Percentiles rank a stretch among this genome's conserved stretches.
Evolutionary conservation across 1,284 basidiomycete species (phyloP).

Genomic region (Rhodotorula sp.): DNA sequence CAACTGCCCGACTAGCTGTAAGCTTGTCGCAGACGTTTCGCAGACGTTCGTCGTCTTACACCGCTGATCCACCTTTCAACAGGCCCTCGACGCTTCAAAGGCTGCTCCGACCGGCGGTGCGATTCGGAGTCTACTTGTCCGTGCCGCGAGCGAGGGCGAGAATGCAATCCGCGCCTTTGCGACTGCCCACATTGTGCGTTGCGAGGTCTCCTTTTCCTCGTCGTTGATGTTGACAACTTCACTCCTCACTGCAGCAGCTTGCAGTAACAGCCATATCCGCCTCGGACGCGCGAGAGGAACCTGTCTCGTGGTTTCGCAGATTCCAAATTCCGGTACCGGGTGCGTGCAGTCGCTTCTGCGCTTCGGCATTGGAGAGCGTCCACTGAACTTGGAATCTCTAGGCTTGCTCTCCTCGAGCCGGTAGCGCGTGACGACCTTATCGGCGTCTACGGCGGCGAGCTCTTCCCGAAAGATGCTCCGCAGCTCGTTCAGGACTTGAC

Average conservation of each 20-base stretch:
- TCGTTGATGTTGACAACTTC: neutral
- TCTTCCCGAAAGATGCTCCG: neutral
- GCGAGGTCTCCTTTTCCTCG: too few relatives aligned
- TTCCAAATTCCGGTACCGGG: neutral
- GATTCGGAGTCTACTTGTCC: neutral
- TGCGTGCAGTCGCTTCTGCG: too few relatives aligned
- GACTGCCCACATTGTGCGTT: neutral
- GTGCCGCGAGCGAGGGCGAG: neutral
- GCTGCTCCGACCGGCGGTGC: slow-evolving; percentile 1
- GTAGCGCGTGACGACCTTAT: slow-evolving; percentile 1
- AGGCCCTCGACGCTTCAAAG: slow-evolving; percentile 10
- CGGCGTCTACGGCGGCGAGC: slow-evolving; percentile 19
- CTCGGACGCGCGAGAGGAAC: too few relatives aligned
- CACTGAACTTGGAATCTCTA: neutral
- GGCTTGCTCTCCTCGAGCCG: neutral
- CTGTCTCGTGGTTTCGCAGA: too few relatives aligned
- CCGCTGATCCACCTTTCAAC: too few relatives aligned
- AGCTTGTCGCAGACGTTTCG: neutral
- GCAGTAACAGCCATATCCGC: too few relatives aligned
- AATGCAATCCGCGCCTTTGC: slow-evolving; percentile 18
- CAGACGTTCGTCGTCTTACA: neutral
- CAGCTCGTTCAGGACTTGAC: neutral
- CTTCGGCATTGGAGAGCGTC: accelerated
- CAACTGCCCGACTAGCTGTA: slow-evolving; percentile 8
- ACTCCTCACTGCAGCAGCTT: too few relatives aligned